These are phyloP conservation scores for Globisporangium abappressorium DNA, from an alignment of 352 stramenopile species.

Conservation along the genomic window DNA sequence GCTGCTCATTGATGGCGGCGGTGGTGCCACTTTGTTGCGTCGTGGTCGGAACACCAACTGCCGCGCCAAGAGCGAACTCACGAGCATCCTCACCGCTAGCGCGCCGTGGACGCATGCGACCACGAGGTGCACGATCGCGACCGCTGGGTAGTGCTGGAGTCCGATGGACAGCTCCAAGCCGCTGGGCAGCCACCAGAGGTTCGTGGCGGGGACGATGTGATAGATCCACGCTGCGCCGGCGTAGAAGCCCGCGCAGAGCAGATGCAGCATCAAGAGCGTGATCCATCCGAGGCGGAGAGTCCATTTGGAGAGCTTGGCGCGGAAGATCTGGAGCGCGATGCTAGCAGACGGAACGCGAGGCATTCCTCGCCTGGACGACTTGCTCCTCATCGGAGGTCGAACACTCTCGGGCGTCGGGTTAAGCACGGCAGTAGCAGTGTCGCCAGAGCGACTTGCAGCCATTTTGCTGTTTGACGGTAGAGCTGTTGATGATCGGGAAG, in stretches of 20 bases:
- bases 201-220: background rate
- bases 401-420: too few relatives aligned
- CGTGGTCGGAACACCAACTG: background rate
- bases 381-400: background rate
- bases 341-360: background rate
- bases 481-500: background rate
- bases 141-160: background rate
- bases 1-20: background rate
- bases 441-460: too few relatives aligned
- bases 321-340: constrained; percentile 9
- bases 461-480: background rate
- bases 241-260: constrained; percentile 8
- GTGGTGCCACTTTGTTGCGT: background rate
- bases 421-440: background rate
- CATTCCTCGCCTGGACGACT: background rate
- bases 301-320: constrained; percentile 7
- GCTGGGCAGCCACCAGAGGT: constrained; percentile 8
- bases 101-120: background rate
- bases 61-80: background rate
- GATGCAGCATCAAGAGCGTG: constrained; percentile 10
- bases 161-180: constrained; percentile 4
- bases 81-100: constrained; percentile 1
- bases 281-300: constrained; percentile 1
- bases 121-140: constrained; percentile 2
- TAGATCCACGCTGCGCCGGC: constrained; percentile 10